Conservation (phyloP, 2,329 filamentous ascomycete species). For the Alternaria solani region DNA sequence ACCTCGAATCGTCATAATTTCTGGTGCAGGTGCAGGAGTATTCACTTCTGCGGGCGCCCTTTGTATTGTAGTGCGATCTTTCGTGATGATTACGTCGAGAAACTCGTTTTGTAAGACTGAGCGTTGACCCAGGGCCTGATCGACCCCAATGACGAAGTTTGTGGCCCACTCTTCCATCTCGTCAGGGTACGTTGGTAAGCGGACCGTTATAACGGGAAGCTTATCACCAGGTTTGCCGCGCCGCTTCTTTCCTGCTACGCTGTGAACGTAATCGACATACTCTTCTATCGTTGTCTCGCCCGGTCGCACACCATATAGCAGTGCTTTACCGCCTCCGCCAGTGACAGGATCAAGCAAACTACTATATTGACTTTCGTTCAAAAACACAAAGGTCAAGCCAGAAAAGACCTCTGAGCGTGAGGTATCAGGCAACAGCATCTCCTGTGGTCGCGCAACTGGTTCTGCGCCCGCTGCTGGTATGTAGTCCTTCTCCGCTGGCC, state of each 20-base stretch:
- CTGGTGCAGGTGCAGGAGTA: constrained; percentile 29
- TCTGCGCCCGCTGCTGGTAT: constrained; percentile 80
- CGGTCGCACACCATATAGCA: constrained; percentile 69
- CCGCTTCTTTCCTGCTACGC: constrained; percentile 76
- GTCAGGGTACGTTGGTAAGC: constrained; percentile 62
- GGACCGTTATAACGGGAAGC: constrained; percentile 80
- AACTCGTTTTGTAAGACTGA: constrained; percentile 92
- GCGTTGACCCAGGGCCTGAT: constrained; percentile 77
- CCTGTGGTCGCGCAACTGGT: constrained; percentile 70
- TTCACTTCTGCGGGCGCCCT: constrained; percentile 64
- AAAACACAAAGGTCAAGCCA: constrained; percentile 89
- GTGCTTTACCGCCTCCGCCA: constrained; percentile 81
- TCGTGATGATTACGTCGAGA: constrained; percentile 84
- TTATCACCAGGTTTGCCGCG: constrained; percentile 69
- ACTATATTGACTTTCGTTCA: constrained; percentile 77
- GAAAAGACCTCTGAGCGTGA: constrained; percentile 77
- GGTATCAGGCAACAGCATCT: constrained; percentile 75
- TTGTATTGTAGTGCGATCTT: constrained; percentile 76
- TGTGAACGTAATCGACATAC: constrained; percentile 78
- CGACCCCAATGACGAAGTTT: constrained; percentile 73
- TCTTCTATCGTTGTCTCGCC: constrained; percentile 75
- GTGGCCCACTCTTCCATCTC: constrained; percentile 70
- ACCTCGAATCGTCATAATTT: constrained; percentile 18
- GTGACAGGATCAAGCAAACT: constrained; percentile 78
- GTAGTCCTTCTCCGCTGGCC: constrained; percentile 77